Base-by-base conservation (phyloP, 805 yeast genomes). In the Candida rishiriensis region DNA sequence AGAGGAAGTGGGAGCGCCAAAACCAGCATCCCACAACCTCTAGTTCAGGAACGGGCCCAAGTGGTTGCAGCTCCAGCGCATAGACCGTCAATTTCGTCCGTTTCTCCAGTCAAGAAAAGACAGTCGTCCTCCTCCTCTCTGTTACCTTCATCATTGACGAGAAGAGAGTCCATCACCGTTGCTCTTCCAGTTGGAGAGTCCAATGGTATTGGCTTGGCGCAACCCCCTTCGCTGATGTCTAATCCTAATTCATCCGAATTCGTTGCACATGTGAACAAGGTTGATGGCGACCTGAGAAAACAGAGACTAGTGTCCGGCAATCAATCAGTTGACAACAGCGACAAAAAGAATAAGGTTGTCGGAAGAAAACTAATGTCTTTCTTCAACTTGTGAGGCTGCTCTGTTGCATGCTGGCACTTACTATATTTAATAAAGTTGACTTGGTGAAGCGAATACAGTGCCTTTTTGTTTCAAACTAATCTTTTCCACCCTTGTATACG, bases 331-430 rank as follows among this genome's bases (percentile, higher is more conserved):
- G 14, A 12, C 18, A 14, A 12, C 10, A 14, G 3, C 6, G 14
- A 28, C n/a, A 26, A 21, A n/a, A 26, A 33, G 10, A 12, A 29
- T 21, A 14, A 6, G 9, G 14, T 21, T 35, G 49, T 46, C n/a
- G 57, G 60, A 8, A 44, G 45, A 21, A 56, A 52, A 43, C 52
- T 62, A 15, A 54, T 50, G 58, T 55, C 51, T 33, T 52, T 61
- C 36, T 62, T 62, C 49, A 60, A 62, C 39, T 45, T 62, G 38
- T 54, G 41, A 42, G 38, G 26, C 7, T 7, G 7, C 7, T 21
- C 26, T 21, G 26, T 21, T 21, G n/a, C n/a, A n/a, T n/a, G n/a
- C n/a, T n/a, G n/a, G n/a, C n/a, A n/a, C n/a, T n/a, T n/a, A n/a
- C n/a, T n/a, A n/a, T n/a, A n/a, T n/a, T n/a, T n/a, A n/a, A n/a